phyloP scores from a whole-genome alignment of 2,329 filamentous ascomycete genomes.

The Proliferodiscus dingleyae region DNA sequence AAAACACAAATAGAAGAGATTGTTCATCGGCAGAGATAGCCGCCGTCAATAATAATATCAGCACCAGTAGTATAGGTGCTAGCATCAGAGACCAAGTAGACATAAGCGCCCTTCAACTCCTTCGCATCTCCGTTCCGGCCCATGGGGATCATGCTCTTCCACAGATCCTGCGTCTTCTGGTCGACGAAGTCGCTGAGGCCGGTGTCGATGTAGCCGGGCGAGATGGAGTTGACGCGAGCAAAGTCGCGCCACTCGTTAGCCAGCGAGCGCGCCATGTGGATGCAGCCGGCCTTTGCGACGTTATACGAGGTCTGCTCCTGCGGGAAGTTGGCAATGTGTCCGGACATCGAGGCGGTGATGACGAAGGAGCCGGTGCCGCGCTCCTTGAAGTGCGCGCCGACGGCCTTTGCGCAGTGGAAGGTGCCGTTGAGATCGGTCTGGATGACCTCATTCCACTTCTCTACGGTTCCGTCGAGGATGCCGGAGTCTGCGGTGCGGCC shows the following conservation, averaged over 20 bases:
- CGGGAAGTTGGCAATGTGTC: slow-evolving; percentile 50
- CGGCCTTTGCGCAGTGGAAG: slow-evolving; percentile 63
- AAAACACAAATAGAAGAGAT: too few species aligned
- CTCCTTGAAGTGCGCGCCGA: slow-evolving; percentile 63
- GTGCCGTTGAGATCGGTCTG: slow-evolving; percentile 63
- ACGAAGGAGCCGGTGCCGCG: slow-evolving; percentile 59
- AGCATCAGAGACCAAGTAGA: slow-evolving; percentile 43
- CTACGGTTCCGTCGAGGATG: slow-evolving; percentile 61
- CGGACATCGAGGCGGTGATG: slow-evolving; percentile 60
- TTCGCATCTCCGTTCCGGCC: slow-evolving; percentile 57
- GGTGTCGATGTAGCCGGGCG: slow-evolving; percentile 59
- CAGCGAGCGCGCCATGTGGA: slow-evolving; percentile 9
- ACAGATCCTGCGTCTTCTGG: slow-evolving; percentile 48
- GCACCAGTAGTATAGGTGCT: slow-evolving; percentile 44
- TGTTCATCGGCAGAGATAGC: slow-evolving; percentile 29
- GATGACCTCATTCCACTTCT: slow-evolving; percentile 62
- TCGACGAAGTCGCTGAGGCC: slow-evolving; percentile 58
- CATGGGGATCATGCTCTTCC: slow-evolving; percentile 54
- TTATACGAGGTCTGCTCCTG: slow-evolving; percentile 60
- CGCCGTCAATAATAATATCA: slow-evolving; percentile 46
- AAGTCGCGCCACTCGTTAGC: slow-evolving; percentile 57
- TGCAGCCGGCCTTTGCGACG: slow-evolving; percentile 57
- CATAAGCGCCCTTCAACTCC: slow-evolving; percentile 56
- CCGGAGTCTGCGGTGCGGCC: slow-evolving; percentile 65
- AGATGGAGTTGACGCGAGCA: slow-evolving; percentile 62